Evolutionary conservation across 73 alveolate genomes (phyloP), one percentile per base, ranked within the genome.

Genomic region (Diophrys sp.): DNA sequence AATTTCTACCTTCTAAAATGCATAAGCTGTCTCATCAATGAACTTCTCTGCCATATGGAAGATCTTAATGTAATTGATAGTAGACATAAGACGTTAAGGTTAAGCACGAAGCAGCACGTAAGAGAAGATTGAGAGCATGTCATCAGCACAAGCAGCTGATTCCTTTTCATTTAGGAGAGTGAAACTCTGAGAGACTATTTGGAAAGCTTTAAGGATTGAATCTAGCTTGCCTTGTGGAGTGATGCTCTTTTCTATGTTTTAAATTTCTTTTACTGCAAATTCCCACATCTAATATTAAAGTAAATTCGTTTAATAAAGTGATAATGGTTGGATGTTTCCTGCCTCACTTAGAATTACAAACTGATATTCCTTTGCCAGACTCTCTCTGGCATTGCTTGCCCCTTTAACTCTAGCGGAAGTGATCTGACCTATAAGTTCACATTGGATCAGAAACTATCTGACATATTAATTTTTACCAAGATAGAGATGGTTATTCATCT

Each of bases 231-330:
- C 18, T 18, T 44, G 18, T 44, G 62, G 62, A 44, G 62, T 44
- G 18, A 44, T 44, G 18, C 62, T 11, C 18, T 18, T 5, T 11
- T 44, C 62, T 18, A 44, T 44, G 18, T 44, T 44, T 18, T 44
- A 44, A 44, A 44, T 11, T 18, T 44, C 62, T 44, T 44, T 44
- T 11, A 44, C 62, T 11, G 62, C 62, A 44, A 44, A 44, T 44
- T 44, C 62, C 62, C 62, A 44, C 62, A 44, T 44, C 62, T 44
- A n/a, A n/a, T n/a, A n/a, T n/a, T n/a, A n/a, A n/a, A n/a, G n/a
- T n/a, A n/a, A n/a, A n/a, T n/a, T n/a, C n/a, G n/a, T n/a, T n/a
- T n/a, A n/a, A n/a, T n/a, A n/a, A n/a, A n/a, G n/a, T n/a, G n/a
- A n/a, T n/a, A n/a, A n/a, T n/a, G n/a, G n/a, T n/a, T n/a, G n/a